Conservation (phyloP, 768 basidiomycete species). For the Ramaria sp. region DNA sequence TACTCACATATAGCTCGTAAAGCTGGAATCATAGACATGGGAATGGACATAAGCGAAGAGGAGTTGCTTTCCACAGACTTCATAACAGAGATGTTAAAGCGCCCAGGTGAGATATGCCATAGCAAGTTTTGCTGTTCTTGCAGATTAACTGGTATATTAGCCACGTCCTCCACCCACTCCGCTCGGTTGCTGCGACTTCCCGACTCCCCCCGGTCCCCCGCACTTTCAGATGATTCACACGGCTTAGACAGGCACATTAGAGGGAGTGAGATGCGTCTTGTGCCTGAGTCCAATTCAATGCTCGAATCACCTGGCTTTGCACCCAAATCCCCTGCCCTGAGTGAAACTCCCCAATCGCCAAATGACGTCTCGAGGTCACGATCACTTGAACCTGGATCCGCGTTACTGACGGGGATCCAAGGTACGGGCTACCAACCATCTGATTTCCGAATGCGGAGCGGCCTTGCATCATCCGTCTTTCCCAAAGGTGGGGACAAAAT, state of each 20-base stretch:
- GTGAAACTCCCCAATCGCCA: no score
- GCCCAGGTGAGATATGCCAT: background rate
- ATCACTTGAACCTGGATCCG: background rate
- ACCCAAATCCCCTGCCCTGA: background rate
- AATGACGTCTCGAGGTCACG: no score
- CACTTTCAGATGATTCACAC: background rate
- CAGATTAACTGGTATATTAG: background rate
- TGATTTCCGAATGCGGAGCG: background rate
- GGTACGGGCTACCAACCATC: background rate
- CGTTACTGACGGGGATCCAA: background rate
- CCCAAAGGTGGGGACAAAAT: slow-evolving; percentile 2
- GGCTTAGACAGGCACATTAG: background rate
- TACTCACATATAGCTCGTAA: slow-evolving; percentile 46
- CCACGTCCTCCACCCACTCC: background rate
- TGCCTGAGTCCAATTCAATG: background rate
- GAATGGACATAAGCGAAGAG: slow-evolving; percentile 46
- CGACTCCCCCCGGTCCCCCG: background rate
- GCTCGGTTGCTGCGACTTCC: background rate
- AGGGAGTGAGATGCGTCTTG: background rate
- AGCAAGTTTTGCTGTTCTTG: background rate
- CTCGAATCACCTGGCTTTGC: background rate
- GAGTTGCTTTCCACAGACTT: slow-evolving; percentile 49
- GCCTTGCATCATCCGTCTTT: slow-evolving; percentile 4
- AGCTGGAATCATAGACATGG: slow-evolving; percentile 49
- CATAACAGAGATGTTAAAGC: slow-evolving; percentile 30